Percentiles rank a stretch among this genome's conserved stretches.
These are phyloP conservation scores for Monascus ruber DNA, from an alignment of 2,329 filamentous ascomycete species.

Conservation along the genomic window DNA sequence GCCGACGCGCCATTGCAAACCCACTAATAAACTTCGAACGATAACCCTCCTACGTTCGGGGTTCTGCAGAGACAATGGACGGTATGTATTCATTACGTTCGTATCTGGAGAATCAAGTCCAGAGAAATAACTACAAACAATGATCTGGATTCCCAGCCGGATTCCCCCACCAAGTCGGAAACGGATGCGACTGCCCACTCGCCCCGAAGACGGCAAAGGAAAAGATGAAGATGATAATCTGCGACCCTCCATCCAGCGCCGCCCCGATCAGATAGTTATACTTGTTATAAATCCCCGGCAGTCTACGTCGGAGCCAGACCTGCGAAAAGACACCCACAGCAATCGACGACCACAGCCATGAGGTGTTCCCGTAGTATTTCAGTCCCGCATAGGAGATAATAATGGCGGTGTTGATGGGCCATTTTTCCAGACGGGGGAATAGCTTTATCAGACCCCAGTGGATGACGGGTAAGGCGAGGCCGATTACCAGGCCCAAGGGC, in stretches of 20 bases:
- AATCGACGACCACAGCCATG: conserved; percentile 11
- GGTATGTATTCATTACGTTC: too few species aligned
- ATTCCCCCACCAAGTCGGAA: conserved; percentile 30
- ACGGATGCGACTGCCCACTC: conserved; percentile 24
- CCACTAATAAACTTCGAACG: too few species aligned
- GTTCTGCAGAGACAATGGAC: too few species aligned
- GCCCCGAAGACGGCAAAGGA: conserved; percentile 37
- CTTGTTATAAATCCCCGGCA: conserved; percentile 28
- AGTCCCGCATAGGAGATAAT: conserved; percentile 7
- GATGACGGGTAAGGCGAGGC: conserved; percentile 32
- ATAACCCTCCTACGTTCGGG: too few species aligned
- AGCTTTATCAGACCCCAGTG: conserved; percentile 26
- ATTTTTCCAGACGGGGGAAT: conserved; percentile 7
- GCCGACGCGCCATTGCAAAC: too few species aligned
- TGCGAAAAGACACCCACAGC: conserved; percentile 16
- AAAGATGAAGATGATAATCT: conserved; percentile 31
- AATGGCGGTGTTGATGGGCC: conserved; percentile 10
- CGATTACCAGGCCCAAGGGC: conserved; percentile 41
- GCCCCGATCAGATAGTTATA: conserved; percentile 34
- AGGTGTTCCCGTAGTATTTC: conserved; percentile 9
- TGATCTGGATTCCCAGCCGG: conserved; percentile 6
- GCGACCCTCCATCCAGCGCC: conserved; percentile 30
- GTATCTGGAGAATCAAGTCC: too few species aligned
- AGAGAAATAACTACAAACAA: not conserved
- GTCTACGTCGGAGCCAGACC: conserved; percentile 24